Base-by-base conservation (phyloP, 169 alveolate species). In the Plasmodium chabaudi region DNA sequence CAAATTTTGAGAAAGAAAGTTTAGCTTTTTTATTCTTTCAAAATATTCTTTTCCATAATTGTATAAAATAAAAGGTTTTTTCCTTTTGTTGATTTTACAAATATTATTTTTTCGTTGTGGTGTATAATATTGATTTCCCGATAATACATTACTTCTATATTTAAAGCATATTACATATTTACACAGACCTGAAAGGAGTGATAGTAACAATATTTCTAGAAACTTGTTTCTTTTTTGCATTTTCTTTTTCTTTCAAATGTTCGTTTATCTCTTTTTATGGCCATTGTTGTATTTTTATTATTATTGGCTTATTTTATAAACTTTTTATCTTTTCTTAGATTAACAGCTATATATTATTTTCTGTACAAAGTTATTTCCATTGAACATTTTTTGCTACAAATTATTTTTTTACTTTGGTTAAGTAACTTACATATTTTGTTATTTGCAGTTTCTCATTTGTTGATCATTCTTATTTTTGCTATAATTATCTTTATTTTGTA, bases 11-110 rank as follows among this genome's bases (percentile, higher is more conserved):
- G 90, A 67, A 23, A 82, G 46, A 61, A 23, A 10, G 15, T 82
- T 67, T 68, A 82, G 51, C 72, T 82, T 82, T 53, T 82, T 82
- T 55, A 69, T 53, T 57, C 90, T 42, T 47, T 82, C 90, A 82
- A 46, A 56, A 82, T 55, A 82, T 69, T 82, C 90, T 53, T 82
- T 82, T 60, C 90, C 90, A 68, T 82, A 57, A 60, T 23, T 82
- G 23, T 82, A 9, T 39, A 82, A 51, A 27, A 19, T 42, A 23
- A 68, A 68, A 34, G 34, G 2, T 23, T 17, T 73, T 59, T 42
- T 55, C 39, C 42, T 61, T 53, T 75, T 75, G 34, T 53, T 64
- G 42, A 34, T 3, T 34, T 34, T 34, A 51, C 6, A 10, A 39
- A 5, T 47, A 15, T 60, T 65, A 5, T 27, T 65, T 34, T 27